Evolutionary conservation across 23 red algal genomes (phyloP).

Genomic region (Gracilaria caudata): DNA sequence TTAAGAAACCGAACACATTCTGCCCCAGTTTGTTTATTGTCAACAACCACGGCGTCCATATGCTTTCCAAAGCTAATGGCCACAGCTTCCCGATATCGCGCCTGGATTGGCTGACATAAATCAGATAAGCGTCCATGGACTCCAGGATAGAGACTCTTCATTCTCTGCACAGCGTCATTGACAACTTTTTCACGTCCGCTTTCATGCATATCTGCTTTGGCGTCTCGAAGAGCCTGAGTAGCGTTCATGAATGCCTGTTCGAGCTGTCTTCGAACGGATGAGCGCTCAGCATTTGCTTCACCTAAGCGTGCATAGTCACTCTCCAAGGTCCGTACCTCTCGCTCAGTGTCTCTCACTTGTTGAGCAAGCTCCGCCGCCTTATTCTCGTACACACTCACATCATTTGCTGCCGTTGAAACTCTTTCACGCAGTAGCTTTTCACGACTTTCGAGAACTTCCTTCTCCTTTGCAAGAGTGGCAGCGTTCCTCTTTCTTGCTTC

Average conservation of each 20-base stretch:
- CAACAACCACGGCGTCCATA: slow-evolving; percentile 95
- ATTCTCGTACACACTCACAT: background rate
- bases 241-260: slow-evolving; percentile 49
- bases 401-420: slow-evolving; percentile 14
- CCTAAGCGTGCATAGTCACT: slow-evolving; percentile 30
- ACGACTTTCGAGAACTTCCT: slow-evolving; percentile 34
- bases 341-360: slow-evolving; percentile 5
- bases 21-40: slow-evolving; percentile 81
- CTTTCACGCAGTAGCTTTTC: slow-evolving; percentile 32
- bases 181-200: slow-evolving; percentile 62
- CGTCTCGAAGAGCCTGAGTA: slow-evolving; percentile 68
- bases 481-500: slow-evolving; percentile 37
- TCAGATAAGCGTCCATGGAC: slow-evolving; percentile 89
- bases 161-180: slow-evolving; percentile 74
- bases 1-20: slow-evolving; percentile 97
- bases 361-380: slow-evolving; percentile 45
- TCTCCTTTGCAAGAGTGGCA: slow-evolving; percentile 23
- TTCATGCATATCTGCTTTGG: slow-evolving; percentile 74
- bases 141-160: slow-evolving; percentile 90
- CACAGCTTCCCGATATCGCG: slow-evolving; percentile 86
- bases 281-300: slow-evolving; percentile 32
- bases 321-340: slow-evolving; percentile 6
- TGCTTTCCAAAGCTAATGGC: slow-evolving; percentile 85
- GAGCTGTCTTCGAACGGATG: slow-evolving; percentile 14
- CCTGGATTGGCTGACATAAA: slow-evolving; percentile 87